phyloP scores from a whole-genome alignment of 1,284 basidiomycete genomes.

The Malassezia dermatis region DNA sequence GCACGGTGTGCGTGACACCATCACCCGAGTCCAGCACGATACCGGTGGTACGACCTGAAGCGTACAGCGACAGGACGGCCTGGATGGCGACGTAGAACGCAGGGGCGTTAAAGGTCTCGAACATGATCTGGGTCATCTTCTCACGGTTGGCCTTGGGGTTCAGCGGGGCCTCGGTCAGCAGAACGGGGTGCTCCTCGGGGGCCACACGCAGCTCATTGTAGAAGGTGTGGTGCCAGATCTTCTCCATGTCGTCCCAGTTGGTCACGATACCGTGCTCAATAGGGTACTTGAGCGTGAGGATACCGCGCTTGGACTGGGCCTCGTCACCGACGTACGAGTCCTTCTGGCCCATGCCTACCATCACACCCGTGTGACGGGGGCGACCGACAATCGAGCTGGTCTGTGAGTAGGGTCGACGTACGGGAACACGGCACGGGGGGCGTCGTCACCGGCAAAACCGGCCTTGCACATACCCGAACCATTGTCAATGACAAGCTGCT shows the following conservation, averaged over 20 bases:
- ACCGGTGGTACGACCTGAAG: conserved; percentile 82
- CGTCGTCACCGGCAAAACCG: conserved; percentile 64
- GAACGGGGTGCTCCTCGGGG: conserved; percentile 78
- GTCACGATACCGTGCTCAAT: conserved; percentile 65
- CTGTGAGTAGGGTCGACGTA: conserved; percentile 28
- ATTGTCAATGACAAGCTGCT: conserved; percentile 48
- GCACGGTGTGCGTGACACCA: conserved; percentile 84
- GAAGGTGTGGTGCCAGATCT: conserved; percentile 49
- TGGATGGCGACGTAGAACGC: conserved; percentile 90
- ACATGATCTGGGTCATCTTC: conserved; percentile 97
- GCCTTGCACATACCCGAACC: conserved; percentile 49
- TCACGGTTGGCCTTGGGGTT: conserved; percentile 91
- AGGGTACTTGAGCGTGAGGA: conserved; percentile 67
- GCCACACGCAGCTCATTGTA: conserved; percentile 53
- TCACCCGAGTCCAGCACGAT: conserved; percentile 89
- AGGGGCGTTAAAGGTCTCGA: conserved; percentile 88
- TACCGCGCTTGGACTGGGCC: conserved; percentile 90
- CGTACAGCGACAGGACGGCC: conserved; percentile 82
- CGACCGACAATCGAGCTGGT: conserved; percentile 76
- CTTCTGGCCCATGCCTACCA: conserved; percentile 57
- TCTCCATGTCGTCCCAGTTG: conserved; percentile 61
- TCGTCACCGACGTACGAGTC: conserved; percentile 57
- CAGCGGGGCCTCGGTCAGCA: conserved; percentile 85
- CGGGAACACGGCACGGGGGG: conserved; percentile 66
- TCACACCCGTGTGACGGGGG: conserved; percentile 81